Conservation (phyloP, 768 basidiomycete genomes). For the Amanita exitialis region DNA sequence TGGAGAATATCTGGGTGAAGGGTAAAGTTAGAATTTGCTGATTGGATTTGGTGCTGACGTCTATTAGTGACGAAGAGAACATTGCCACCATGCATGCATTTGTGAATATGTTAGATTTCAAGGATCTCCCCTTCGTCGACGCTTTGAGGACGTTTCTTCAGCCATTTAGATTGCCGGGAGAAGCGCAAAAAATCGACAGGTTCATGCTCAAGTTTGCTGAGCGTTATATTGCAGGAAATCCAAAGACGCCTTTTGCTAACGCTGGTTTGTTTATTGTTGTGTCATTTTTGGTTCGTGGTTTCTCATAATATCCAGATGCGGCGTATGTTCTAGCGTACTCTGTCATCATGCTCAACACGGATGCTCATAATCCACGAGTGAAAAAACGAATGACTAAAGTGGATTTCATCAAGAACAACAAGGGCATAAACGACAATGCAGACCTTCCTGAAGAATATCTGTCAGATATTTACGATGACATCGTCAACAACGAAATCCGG, state of each 20-base stretch:
- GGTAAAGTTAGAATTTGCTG: slow-evolving; percentile 32
- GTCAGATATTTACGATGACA: slow-evolving; percentile 78
- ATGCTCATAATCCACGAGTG: slow-evolving; percentile 90
- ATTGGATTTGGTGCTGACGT: slow-evolving; percentile 1
- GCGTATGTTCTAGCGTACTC: slow-evolving; percentile 95
- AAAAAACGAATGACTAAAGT: slow-evolving; percentile 90
- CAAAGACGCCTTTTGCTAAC: slow-evolving; percentile 81
- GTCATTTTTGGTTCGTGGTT: neutral
- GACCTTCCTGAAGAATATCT: slow-evolving; percentile 86
- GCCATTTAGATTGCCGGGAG: slow-evolving; percentile 93
- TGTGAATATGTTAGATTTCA: slow-evolving; percentile 87
- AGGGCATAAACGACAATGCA: slow-evolving; percentile 87
- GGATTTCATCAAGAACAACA: slow-evolving; percentile 92
- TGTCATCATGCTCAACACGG: slow-evolving; percentile 93
- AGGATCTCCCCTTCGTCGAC: slow-evolving; percentile 72
- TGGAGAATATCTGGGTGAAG: slow-evolving; percentile 97
- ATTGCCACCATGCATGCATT: slow-evolving; percentile 96
- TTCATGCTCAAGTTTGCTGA: slow-evolving; percentile 99
- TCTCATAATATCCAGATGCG: slow-evolving; percentile 45
- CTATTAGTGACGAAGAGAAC: slow-evolving; percentile 72
- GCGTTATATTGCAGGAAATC: slow-evolving; percentile 85
- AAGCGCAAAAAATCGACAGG: slow-evolving; percentile 97
- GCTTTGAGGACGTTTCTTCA: slow-evolving; percentile 88
- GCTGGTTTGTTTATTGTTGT: slow-evolving; percentile 39
- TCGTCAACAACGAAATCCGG: slow-evolving; percentile 84